Evolutionary conservation across 2,329 filamentous ascomycete species (phyloP).

Genomic region (Periconia digitata): DNA sequence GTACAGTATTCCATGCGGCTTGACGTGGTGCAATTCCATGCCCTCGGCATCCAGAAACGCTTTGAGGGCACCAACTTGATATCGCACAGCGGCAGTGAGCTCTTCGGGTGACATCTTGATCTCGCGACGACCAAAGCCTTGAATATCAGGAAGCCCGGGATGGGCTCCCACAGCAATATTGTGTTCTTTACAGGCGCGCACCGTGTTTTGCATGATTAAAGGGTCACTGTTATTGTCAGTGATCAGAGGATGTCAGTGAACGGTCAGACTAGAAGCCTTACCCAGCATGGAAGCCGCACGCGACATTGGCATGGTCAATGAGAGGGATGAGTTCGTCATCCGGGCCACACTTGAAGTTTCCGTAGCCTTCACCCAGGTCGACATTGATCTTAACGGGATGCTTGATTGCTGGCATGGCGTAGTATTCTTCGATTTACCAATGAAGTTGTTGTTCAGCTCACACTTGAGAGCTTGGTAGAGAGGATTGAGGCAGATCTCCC

Average conservation of each 20-base stretch:
- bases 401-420: constrained; percentile 52
- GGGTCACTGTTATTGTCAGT: constrained; percentile 51
- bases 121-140: constrained; percentile 65
- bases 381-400: constrained; percentile 57
- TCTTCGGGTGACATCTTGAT: constrained; percentile 62
- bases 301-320: constrained; percentile 65
- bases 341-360: constrained; percentile 55
- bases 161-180: constrained; percentile 63
- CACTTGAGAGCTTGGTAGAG: background rate
- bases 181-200: constrained; percentile 60
- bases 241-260: background rate
- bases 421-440: background rate
- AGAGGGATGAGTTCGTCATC: constrained; percentile 63
- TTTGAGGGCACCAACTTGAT: constrained; percentile 65
- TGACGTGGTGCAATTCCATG: constrained; percentile 62
- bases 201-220: constrained; percentile 64
- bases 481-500: background rate
- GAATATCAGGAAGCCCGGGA: constrained; percentile 65
- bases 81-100: constrained; percentile 59
- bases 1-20: constrained; percentile 63
- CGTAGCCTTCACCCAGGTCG: constrained; percentile 57
- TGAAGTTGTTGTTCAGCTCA: background rate
- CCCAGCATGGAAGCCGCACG: constrained; percentile 60
- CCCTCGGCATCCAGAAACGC: constrained; percentile 61
- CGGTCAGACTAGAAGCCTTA: constrained; percentile 5